These are phyloP conservation scores for Xylariaceae sp. DNA, from an alignment of 2,329 filamentous ascomycete genomes.

Conservation along the genomic window DNA sequence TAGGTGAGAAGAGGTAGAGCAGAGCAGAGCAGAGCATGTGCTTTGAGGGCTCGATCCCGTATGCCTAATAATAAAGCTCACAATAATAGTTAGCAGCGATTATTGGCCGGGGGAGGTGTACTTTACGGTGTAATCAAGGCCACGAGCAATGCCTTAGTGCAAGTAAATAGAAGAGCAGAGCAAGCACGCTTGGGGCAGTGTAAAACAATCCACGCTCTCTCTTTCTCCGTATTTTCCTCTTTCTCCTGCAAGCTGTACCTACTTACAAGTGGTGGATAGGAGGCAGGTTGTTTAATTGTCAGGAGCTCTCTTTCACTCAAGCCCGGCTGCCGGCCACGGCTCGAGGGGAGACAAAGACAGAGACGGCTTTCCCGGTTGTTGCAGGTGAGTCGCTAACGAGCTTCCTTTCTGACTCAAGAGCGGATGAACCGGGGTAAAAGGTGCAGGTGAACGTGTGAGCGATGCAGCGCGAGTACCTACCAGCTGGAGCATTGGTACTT, in stretches of 20 bases:
- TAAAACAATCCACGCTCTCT: conserved; percentile 1
- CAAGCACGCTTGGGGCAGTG: conserved; percentile 5
- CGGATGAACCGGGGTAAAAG: conserved; percentile 22
- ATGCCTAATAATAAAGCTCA: too few relatives aligned
- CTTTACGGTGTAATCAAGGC: too few relatives aligned
- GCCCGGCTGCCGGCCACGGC: not conserved
- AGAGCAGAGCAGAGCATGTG: too few relatives aligned
- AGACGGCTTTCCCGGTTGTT: conserved; percentile 4
- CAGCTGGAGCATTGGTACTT: not conserved
- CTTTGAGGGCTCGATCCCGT: too few relatives aligned
- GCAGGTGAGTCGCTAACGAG: conserved; percentile 18
- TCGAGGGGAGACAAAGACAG: too few relatives aligned
- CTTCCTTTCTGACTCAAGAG: conserved; percentile 33
- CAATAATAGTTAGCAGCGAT: too few relatives aligned
- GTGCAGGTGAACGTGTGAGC: not conserved
- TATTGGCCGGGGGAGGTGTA: too few relatives aligned
- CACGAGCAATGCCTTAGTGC: too few relatives aligned
- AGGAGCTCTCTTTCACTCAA: conserved; percentile 4
- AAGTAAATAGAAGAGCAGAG: not conserved
- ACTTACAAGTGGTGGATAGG: too few relatives aligned
- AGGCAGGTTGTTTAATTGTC: too few relatives aligned
- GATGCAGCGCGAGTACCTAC: conserved; percentile 5
- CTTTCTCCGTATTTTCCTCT: not conserved
- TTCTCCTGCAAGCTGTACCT: too few relatives aligned
- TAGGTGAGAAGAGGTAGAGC: too few relatives aligned